phyloP scores from a whole-genome alignment of 179 eudicot species.

The Silene coronaria region DNA sequence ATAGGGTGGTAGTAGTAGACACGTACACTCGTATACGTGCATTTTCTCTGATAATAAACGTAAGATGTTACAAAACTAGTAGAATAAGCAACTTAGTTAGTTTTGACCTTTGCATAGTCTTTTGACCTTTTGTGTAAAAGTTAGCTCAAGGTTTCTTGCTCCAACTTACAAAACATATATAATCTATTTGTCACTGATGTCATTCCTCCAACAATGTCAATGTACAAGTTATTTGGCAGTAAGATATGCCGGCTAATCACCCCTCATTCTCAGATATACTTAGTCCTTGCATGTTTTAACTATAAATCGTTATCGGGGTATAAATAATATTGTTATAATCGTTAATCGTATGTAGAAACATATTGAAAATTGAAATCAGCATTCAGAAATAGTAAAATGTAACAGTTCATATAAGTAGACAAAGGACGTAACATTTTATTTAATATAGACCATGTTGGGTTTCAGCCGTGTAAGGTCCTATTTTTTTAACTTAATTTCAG shows the following conservation, averaged over 20 bases:
- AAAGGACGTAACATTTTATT: too few relatives aligned
- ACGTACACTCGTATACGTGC: not conserved
- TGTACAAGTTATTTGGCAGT: constrained; percentile 23
- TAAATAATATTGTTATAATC: too few relatives aligned
- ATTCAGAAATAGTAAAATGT: too few relatives aligned
- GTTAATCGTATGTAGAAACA: too few relatives aligned
- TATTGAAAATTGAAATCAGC: too few relatives aligned
- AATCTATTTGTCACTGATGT: not conserved
- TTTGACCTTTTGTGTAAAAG: constrained; percentile 28
- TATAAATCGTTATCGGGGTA: too few relatives aligned
- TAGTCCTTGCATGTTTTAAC: too few relatives aligned
- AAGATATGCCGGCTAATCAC: constrained; percentile 24
- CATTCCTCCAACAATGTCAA: constrained; percentile 21
- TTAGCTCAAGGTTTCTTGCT: constrained; percentile 33
- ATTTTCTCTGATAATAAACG: not conserved
- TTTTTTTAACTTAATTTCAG: too few relatives aligned
- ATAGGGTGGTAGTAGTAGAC: constrained; percentile 18
- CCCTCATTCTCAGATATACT: constrained; percentile 8
- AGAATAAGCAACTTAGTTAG: constrained; percentile 28
- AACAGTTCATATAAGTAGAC: too few relatives aligned
- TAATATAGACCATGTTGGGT: too few relatives aligned
- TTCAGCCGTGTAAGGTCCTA: too few relatives aligned
- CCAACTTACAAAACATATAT: constrained; percentile 15
- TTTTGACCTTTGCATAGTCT: constrained; percentile 16
- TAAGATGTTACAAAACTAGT: not conserved